phyloP scores from a whole-genome alignment of 805 yeast species.

The Pichia phayaonensis region DNA sequence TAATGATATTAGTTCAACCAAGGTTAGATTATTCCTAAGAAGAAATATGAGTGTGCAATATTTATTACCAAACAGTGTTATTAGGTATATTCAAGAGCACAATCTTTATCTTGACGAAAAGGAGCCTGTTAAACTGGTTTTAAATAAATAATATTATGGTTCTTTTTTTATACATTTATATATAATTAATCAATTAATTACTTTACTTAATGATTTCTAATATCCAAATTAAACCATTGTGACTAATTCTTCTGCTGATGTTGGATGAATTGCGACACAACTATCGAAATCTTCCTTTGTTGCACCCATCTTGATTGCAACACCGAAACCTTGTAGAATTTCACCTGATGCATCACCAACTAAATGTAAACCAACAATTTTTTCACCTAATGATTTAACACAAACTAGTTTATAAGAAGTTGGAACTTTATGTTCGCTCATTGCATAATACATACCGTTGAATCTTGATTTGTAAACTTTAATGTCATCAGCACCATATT shows the following conservation, averaged over 20 bases:
- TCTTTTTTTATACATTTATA: not conserved
- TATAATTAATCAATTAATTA: too few relatives aligned
- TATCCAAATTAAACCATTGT: conserved; percentile 43
- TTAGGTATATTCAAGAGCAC: conserved; percentile 90
- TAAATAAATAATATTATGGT: conserved; percentile 23
- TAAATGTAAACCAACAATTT: conserved; percentile 90
- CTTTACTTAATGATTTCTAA: not conserved
- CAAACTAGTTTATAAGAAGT: conserved; percentile 78
- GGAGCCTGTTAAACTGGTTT: conserved; percentile 91
- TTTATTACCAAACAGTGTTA: conserved; percentile 86
- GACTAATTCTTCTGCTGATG: conserved; percentile 95
- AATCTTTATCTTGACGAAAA: conserved; percentile 75
- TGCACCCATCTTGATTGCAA: conserved; percentile 98
- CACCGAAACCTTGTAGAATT: conserved; percentile 97
- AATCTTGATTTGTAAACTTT: conserved; percentile 79
- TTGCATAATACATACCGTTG: conserved; percentile 89
- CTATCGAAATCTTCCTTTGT: conserved; percentile 92
- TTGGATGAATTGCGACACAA: conserved; percentile 98
- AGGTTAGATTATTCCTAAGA: conserved; percentile 84
- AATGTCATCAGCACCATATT: conserved; percentile 74
- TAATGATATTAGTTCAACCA: conserved; percentile 92
- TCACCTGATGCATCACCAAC: conserved; percentile 90
- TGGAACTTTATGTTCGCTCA: conserved; percentile 75
- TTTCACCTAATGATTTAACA: conserved; percentile 69
- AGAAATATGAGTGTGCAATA: conserved; percentile 97